These are phyloP conservation scores for Yamadazyma insecticola DNA, from an alignment of 805 yeast species.

Conservation along the genomic window DNA sequence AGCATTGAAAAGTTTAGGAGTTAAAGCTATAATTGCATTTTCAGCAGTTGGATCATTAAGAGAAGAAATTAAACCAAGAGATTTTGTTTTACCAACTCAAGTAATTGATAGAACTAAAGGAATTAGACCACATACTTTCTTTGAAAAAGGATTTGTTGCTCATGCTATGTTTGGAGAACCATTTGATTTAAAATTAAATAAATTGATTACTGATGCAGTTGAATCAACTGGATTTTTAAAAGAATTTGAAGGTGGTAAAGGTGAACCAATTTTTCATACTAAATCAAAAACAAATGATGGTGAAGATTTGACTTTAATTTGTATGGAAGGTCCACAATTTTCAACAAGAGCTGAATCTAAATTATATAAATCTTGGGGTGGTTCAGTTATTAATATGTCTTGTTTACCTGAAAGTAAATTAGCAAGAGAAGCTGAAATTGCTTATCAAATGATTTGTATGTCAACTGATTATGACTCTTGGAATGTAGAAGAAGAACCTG, in stretches of 20 bases:
- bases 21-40: slow-evolving; percentile 84
- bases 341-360: slow-evolving; percentile 94
- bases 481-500: slow-evolving; percentile 94
- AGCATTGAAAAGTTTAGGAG: slow-evolving; percentile 85
- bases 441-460: slow-evolving; percentile 99
- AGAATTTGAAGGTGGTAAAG: slow-evolving; percentile 41
- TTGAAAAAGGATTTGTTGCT: slow-evolving; percentile 90
- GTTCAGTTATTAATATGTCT: slow-evolving; percentile 94
- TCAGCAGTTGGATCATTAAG: slow-evolving; percentile 95
- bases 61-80: slow-evolving; percentile 86
- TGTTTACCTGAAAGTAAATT: slow-evolving; percentile 95
- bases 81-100: slow-evolving; percentile 95
- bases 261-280: slow-evolving; percentile 53
- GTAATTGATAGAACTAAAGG: slow-evolving; percentile 97
- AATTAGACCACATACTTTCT: slow-evolving; percentile 82
- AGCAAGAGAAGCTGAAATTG: slow-evolving; percentile 95
- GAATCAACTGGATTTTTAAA: slow-evolving; percentile 46
- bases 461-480: slow-evolving; percentile 98
- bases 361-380: slow-evolving; percentile 84
- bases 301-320: slow-evolving; percentile 79
- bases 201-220: slow-evolving; percentile 52
- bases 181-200: slow-evolving; percentile 70
- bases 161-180: slow-evolving; percentile 98
- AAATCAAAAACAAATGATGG: slow-evolving; percentile 59
- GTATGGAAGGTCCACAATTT: slow-evolving; percentile 99